These are phyloP conservation scores for Trichoderma erinaceum DNA, from an alignment of 495 filamentous ascomycete species.

Conservation along the genomic window DNA sequence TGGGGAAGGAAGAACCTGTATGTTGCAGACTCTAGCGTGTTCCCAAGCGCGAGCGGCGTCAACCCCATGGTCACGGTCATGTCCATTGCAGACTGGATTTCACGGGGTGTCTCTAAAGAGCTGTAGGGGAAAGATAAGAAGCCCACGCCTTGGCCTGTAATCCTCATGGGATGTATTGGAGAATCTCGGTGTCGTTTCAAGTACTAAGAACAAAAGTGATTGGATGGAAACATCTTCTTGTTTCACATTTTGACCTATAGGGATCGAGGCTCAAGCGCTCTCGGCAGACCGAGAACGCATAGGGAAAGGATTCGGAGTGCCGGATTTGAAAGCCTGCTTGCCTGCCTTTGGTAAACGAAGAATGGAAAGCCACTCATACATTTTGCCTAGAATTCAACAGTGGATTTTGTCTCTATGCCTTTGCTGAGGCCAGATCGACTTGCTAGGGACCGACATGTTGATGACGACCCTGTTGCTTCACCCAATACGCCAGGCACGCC, in stretches of 20 bases:
- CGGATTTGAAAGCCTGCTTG: background rate
- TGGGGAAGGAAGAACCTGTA: conserved; percentile 72
- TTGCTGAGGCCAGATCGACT: background rate
- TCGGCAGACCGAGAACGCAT: background rate
- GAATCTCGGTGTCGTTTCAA: background rate
- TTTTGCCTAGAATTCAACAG: too few relatives aligned
- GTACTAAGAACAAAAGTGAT: background rate
- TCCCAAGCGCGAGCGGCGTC: conserved; percentile 83
- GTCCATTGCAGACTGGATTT: conserved; percentile 68
- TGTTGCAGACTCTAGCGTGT: conserved; percentile 81
- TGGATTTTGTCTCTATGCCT: background rate
- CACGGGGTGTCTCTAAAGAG: conserved; percentile 43
- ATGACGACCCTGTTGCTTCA: background rate
- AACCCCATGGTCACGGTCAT: conserved; percentile 93
- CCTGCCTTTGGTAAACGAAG: background rate
- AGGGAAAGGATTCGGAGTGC: background rate
- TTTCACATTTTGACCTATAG: conserved; percentile 2
- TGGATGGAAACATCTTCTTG: background rate
- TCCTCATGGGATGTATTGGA: background rate
- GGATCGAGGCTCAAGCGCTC: background rate
- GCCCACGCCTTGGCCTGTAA: background rate
- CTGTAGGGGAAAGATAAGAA: conserved; percentile 21
- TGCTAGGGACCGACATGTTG: background rate
- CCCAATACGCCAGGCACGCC: background rate
- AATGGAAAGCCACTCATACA: conserved; percentile 1